These are phyloP conservation scores for Salicornia ramosissima DNA, from an alignment of 148 eudicot species.

Conservation along the genomic window DNA sequence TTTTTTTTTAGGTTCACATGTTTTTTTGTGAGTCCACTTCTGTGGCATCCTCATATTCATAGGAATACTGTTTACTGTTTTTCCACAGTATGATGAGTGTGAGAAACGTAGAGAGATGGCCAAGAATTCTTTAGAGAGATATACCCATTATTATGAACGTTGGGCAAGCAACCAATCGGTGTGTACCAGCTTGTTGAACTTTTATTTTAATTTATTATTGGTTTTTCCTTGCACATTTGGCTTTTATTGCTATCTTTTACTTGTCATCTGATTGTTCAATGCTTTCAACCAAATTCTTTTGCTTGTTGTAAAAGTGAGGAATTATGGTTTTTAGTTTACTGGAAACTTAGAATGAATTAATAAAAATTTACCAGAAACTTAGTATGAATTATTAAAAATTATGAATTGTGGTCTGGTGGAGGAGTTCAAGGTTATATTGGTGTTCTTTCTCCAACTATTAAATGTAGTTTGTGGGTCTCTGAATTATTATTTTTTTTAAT, in stretches of 20 bases:
- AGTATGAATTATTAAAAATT: not conserved
- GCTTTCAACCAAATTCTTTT: too few relatives aligned
- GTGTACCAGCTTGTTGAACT: conserved; percentile 21
- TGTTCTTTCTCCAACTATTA: not conserved
- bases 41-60: not conserved
- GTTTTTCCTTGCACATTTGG: conserved; percentile 6
- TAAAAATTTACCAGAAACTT: not conserved
- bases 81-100: conserved; percentile 64
- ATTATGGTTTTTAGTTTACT: not conserved
- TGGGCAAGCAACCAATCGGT: conserved; percentile 95
- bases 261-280: too few relatives aligned
- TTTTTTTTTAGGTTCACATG: not conserved
- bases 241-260: not conserved
- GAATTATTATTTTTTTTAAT: conserved; percentile 16
- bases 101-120: conserved; percentile 95
- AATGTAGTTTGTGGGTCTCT: not conserved
- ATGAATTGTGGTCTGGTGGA: not conserved
- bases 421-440: not conserved
- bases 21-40: not conserved
- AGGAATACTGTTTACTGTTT: conserved; percentile 6
- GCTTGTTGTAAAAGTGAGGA: too few relatives aligned
- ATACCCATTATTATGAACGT: conserved; percentile 90
- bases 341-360: not conserved
- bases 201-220: not conserved
- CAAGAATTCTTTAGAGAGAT: conserved; percentile 81